Evolutionary conservation across 163 green algal genomes (phyloP).

Genomic region (Prototheca cutis): DNA sequence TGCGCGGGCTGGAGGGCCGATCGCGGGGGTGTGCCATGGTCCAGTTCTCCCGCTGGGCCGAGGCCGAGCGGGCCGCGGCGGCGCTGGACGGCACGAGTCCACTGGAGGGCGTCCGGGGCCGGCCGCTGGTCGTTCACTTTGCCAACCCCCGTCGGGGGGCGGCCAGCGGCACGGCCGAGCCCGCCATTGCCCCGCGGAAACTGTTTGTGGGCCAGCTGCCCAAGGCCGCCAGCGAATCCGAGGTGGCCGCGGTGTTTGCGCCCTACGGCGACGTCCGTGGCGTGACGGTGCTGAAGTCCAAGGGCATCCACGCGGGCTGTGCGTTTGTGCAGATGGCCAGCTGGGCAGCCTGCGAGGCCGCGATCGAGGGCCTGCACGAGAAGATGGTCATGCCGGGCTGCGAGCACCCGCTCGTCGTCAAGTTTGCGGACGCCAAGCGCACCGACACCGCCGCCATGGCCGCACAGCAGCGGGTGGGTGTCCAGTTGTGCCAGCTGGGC

Average conservation of each 20-base stretch:
- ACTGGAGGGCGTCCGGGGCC: conserved; percentile 39
- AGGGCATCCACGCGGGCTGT: conserved; percentile 47
- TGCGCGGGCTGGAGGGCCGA: conserved; percentile 46
- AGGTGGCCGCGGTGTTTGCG: conserved; percentile 58
- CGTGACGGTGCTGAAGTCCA: conserved; percentile 63
- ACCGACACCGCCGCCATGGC: conserved; percentile 13
- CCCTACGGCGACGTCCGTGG: conserved; percentile 64
- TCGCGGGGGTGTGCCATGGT: conserved; percentile 73
- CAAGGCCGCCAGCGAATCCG: conserved; percentile 43
- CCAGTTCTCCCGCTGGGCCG: conserved; percentile 34
- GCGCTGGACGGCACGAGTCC: conserved; percentile 52
- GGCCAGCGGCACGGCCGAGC: conserved; percentile 42
- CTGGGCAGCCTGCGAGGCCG: conserved; percentile 61
- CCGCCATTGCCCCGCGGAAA: conserved; percentile 71
- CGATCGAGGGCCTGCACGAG: conserved; percentile 62
- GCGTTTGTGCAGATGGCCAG: conserved; percentile 68
- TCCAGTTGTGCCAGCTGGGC: no score
- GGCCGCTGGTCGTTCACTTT: conserved; percentile 66
- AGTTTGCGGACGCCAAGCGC: conserved; percentile 61
- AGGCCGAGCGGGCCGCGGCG: conserved; percentile 61
- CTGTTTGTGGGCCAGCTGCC: conserved; percentile 83
- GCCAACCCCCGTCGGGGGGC: conserved; percentile 57
- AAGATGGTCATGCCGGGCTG: conserved; percentile 49
- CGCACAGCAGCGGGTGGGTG: neutral
- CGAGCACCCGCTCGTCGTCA: conserved; percentile 71